Evolutionary conservation across 2,329 filamentous ascomycete genomes (phyloP).

Genomic region (Colletotrichum tamarilloi): DNA sequence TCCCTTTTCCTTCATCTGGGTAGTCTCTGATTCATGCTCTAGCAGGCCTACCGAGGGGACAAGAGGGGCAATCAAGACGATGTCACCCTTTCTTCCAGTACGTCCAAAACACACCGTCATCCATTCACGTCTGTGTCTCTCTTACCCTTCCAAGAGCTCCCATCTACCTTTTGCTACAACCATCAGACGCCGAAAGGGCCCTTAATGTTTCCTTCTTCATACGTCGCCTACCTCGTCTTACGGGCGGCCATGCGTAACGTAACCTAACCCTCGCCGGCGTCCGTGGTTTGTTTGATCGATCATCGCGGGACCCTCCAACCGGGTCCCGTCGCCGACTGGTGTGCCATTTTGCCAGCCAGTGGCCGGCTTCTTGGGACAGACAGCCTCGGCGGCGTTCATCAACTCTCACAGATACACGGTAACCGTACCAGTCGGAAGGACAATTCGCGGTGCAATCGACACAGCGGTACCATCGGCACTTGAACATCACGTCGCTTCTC

Average conservation of each 20-base stretch:
- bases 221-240: not conserved
- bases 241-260: not conserved
- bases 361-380: not conserved
- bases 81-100: not conserved
- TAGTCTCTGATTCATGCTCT: not conserved
- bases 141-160: not conserved
- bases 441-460: not conserved
- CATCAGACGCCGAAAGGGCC: not conserved
- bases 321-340: not conserved
- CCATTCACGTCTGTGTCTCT: not conserved
- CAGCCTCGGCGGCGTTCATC: not conserved
- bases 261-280: not conserved
- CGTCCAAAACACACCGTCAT: not conserved
- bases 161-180: not conserved
- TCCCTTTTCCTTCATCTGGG: not conserved
- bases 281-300: not conserved
- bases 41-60: not conserved
- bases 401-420: not conserved
- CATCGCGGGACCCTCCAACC: not conserved
- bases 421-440: not conserved
- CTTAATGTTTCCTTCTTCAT: not conserved
- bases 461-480: constrained; percentile 11
- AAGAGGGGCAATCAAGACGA: not conserved
- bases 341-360: constrained; percentile 1
- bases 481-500: not conserved